Percentiles rank a stretch among this genome's conserved stretches.
Conservation (phyloP, 1,139 yeast genomes). For the Saccharomyces hybrid region DNA sequence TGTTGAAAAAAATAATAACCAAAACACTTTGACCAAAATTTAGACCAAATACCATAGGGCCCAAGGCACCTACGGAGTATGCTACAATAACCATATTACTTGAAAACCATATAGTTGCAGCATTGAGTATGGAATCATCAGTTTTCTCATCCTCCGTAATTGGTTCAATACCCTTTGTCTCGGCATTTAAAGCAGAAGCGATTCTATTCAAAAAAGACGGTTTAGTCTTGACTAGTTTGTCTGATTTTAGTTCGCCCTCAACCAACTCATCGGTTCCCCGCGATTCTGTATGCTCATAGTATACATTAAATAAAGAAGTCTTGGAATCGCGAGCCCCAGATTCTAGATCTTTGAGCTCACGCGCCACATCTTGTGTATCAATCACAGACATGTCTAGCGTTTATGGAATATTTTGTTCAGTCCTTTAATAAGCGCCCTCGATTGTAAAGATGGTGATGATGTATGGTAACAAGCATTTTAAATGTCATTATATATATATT, state of each 20-base stretch:
- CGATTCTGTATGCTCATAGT: neutral
- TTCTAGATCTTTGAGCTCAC: neutral
- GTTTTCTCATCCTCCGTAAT: conserved; percentile 39
- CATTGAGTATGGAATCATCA: conserved; percentile 54
- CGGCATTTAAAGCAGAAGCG: conserved; percentile 37
- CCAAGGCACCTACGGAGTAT: conserved; percentile 73
- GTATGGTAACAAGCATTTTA: neutral
- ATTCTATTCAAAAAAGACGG: conserved; percentile 30
- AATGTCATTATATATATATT: neutral
- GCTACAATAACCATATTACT: conserved; percentile 86
- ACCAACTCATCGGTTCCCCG: neutral
- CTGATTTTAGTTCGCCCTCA: neutral
- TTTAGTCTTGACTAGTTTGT: conserved; percentile 5
- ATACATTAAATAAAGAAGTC: neutral
- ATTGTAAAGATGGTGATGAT: neutral
- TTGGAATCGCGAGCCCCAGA: neutral
- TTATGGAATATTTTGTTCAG: neutral
- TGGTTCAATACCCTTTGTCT: conserved; percentile 42
- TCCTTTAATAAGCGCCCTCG: neutral
- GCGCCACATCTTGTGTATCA: neutral
- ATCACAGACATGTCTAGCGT: neutral
- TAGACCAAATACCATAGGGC: conserved; percentile 43
- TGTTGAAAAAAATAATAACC: conserved; percentile 60
- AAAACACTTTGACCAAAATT: conserved; percentile 63
- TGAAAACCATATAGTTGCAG: conserved; percentile 87